Evolutionary conservation across 148 eudicot genomes (phyloP).

Genomic region (Spergularia marina): DNA sequence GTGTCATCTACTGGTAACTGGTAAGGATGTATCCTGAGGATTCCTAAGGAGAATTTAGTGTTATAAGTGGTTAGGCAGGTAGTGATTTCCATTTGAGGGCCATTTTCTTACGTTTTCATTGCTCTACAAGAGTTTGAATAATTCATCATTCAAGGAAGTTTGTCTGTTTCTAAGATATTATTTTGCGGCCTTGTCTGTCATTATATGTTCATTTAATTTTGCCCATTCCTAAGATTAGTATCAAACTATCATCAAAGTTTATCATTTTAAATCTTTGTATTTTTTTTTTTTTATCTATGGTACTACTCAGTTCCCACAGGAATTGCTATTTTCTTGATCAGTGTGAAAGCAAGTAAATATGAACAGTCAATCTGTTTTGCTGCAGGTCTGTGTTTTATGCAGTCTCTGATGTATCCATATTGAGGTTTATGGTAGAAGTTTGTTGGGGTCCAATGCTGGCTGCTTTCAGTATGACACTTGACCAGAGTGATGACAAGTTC

Average conservation of each 20-base stretch:
- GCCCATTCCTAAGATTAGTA: background rate
- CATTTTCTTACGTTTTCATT: background rate
- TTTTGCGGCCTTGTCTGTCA: background rate
- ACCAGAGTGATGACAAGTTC: constrained; percentile 91
- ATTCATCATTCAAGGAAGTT: background rate
- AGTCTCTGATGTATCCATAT: constrained; percentile 75
- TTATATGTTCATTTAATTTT: constrained; percentile 3
- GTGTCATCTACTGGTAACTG: background rate
- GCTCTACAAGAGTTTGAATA: background rate
- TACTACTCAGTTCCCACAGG: background rate
- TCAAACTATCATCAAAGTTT: background rate
- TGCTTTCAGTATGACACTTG: constrained; percentile 95
- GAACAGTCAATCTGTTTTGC: constrained; percentile 16
- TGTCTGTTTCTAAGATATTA: background rate
- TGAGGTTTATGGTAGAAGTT: constrained; percentile 97
- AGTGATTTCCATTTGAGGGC: background rate
- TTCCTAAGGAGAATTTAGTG: background rate
- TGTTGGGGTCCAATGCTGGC: constrained; percentile 99
- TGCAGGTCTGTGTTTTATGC: constrained; percentile 74
- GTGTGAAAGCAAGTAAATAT: background rate
- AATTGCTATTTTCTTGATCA: background rate
- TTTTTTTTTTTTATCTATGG: background rate
- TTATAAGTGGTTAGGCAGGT: background rate
- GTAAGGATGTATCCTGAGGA: too few relatives aligned
- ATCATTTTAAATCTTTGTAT: background rate